A percentile compares a stretch with the other conserved stretches of the same genome.
phyloP scores from a whole-genome alignment of 2,329 filamentous ascomycete genomes.

The Xylaria polymorpha region DNA sequence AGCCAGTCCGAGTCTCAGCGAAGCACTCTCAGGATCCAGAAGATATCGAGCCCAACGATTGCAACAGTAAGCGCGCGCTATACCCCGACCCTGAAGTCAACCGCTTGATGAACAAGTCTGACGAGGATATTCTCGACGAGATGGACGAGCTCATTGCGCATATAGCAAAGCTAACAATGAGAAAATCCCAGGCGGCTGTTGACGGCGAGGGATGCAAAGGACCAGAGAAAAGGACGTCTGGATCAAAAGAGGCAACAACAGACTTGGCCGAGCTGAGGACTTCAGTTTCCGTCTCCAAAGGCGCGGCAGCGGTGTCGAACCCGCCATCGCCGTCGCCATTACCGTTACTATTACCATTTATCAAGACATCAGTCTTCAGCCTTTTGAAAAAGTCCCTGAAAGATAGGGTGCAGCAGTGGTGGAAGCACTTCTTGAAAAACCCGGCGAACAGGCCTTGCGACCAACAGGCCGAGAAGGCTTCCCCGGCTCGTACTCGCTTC shows the following conservation, averaged over 20 bases:
- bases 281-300: neutral
- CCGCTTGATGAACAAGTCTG: neutral
- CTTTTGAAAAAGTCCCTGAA: neutral
- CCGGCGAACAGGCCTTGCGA: neutral
- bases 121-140: neutral
- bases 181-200: neutral
- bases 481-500: neutral
- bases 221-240: neutral
- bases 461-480: neutral
- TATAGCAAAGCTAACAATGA: too few species aligned
- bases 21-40: too few species aligned
- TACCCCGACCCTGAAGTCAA: neutral
- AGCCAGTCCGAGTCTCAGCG: too few species aligned
- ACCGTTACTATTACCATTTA: neutral
- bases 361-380: neutral
- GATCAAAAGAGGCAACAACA: neutral
- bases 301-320: neutral
- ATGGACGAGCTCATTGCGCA: neutral
- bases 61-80: neutral
- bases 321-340: neutral
- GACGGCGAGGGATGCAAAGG: neutral
- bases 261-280: neutral
- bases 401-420: neutral
- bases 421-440: neutral
- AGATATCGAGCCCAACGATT: neutral